Evolutionary conservation across 768 basidiomycete species (phyloP), one percentile per base, ranked within the genome.

Genomic region (Mycena polygramma): DNA sequence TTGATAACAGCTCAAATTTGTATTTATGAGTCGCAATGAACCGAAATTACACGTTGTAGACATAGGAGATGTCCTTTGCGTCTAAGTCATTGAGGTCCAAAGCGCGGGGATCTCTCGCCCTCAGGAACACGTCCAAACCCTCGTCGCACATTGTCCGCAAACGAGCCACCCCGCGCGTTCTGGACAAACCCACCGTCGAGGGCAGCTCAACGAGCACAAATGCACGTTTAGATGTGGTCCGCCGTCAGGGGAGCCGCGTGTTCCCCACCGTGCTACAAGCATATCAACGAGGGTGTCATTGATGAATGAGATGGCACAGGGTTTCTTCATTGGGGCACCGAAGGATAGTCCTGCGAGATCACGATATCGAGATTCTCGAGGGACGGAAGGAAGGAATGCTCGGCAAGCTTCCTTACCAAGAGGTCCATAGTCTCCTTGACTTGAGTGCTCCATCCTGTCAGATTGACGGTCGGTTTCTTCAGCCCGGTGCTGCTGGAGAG

Each of bases 361-460:
- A 24, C 4, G 51, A 68, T 68, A 3, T 60, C 66, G 0, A 68
- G 35, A 30, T 45, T 41, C 59, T 68, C 52, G 52, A 68, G 66
- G 53, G 51, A 35, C 6, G 66, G 66, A n/a, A 68, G 66, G 66
- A 68, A 68, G 41, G 58, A 53, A 10, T 58, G 66, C 41, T 68
- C 66, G 43, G 66, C 53, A 7, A 68, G 51, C 53, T 54, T 61
- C 59, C 24, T 35, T 8, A 68, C 45, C 53, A 61, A 26, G 15
- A 45, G 19, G 9, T 61, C 19, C 59, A 55, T 61, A 7, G 30
- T 61, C 20, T 55, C 22, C 10, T 55, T 43, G 22, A 54, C 19
- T 35, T 9, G n/a, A 2, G 39, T 13, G 14, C 46, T 39, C 51
- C 51, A 68, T 1, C 22, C 58, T 7, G 51, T 10, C 30, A 48